Evolutionary conservation across 306 rosid genomes (phyloP).

Genomic region (Biancaea sappan): DNA sequence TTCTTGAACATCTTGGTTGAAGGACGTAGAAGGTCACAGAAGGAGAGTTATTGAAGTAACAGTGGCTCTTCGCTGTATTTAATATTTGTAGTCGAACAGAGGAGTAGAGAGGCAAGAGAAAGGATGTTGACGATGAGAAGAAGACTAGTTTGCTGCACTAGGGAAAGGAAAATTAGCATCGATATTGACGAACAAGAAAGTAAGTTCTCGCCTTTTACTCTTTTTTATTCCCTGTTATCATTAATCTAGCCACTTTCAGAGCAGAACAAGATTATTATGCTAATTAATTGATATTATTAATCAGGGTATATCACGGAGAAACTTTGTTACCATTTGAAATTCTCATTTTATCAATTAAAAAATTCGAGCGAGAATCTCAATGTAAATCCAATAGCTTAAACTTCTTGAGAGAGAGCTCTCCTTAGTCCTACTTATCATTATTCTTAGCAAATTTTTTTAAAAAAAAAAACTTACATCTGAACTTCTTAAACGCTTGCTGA

Average conservation of each 20-base stretch:
- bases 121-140: conserved; percentile 57
- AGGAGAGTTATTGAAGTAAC: conserved; percentile 37
- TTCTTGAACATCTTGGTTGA: conserved; percentile 36
- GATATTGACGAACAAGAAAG: conserved; percentile 82
- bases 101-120: not conserved
- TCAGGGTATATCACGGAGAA: no score
- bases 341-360: no score
- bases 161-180: conserved; percentile 64
- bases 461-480: no score
- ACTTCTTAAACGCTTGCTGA: no score
- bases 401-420: no score
- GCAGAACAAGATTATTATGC: not conserved
- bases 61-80: conserved; percentile 14
- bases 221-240: no score
- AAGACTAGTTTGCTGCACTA: conserved; percentile 75
- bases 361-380: no score
- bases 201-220: conserved; percentile 45
- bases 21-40: conserved; percentile 22
- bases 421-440: no score
- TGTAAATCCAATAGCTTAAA: no score
- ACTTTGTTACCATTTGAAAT: no score
- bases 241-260: no score
- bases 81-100: conserved; percentile 1
- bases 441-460: no score
- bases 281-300: not conserved